phyloP scores from a whole-genome alignment of 1,284 basidiomycete species.

The Heliocybe sulcata region DNA sequence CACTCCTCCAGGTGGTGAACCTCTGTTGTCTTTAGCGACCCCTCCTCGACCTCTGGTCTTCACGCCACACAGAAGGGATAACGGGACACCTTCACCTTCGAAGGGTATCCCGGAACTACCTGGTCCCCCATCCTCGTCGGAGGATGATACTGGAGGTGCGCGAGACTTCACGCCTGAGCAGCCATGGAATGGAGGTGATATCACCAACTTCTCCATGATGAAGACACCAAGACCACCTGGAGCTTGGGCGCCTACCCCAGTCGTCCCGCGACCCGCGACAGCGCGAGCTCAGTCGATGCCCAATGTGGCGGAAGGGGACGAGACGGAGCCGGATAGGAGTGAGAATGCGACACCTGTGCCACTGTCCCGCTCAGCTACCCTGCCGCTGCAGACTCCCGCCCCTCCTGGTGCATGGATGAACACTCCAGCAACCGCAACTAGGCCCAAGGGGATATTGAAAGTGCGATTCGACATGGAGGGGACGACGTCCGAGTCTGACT shows the following conservation, averaged over 20 bases:
- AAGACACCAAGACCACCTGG: constrained; percentile 69
- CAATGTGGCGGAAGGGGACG: not conserved
- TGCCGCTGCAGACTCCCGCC: constrained; percentile 52
- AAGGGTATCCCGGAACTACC: constrained; percentile 39
- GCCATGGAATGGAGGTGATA: constrained; percentile 11
- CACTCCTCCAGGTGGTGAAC: constrained; percentile 16
- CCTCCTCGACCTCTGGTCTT: constrained; percentile 42
- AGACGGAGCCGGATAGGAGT: constrained; percentile 9
- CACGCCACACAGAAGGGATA: constrained; percentile 33
- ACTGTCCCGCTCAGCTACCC: constrained; percentile 24
- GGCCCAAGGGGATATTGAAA: constrained; percentile 39
- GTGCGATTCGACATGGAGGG: constrained; percentile 62
- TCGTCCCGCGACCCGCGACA: constrained; percentile 19
- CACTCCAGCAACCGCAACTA: constrained; percentile 42
- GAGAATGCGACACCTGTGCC: constrained; percentile 23
- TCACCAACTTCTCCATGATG: constrained; percentile 26
- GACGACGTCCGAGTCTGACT: constrained; percentile 29
- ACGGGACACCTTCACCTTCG: constrained; percentile 57
- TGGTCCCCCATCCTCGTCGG: constrained; percentile 45
- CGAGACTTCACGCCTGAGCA: constrained; percentile 16
- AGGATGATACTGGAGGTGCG: constrained; percentile 30
- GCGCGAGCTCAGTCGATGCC: constrained; percentile 16
- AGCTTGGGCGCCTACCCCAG: constrained; percentile 58
- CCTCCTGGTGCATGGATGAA: constrained; percentile 65
- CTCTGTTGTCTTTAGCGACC: constrained; percentile 26